Conservation (phyloP, 2,329 filamentous ascomycete species). For the Fusarium nelsonii region DNA sequence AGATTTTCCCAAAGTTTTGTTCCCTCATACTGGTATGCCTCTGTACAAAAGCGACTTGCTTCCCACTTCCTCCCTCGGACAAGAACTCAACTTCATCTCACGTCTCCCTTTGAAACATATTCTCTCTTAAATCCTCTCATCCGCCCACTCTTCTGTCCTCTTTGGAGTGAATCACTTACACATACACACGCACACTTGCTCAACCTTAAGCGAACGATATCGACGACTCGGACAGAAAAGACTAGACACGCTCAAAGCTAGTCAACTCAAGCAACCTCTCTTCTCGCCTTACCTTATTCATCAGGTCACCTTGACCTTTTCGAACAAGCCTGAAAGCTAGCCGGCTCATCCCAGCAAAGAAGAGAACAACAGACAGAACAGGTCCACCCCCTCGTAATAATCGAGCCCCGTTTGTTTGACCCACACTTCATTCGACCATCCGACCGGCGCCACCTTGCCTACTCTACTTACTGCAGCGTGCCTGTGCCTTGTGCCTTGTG, state of each 20-base stretch:
- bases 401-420: slow-evolving; percentile 46
- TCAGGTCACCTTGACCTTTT: slow-evolving; percentile 38
- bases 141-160: slow-evolving; percentile 9
- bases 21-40: slow-evolving; percentile 18
- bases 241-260: slow-evolving; percentile 20
- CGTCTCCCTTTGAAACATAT: slow-evolving; percentile 38
- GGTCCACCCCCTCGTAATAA: slow-evolving; percentile 37
- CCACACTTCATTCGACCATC: slow-evolving; percentile 46
- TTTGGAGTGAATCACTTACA: slow-evolving; percentile 40
- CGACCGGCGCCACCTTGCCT: slow-evolving; percentile 45
- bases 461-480: slow-evolving; percentile 39
- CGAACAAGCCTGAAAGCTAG: slow-evolving; percentile 19
- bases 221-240: slow-evolving; percentile 26
- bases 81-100: slow-evolving; percentile 40
- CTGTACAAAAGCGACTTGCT: slow-evolving; percentile 45
- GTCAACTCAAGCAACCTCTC: slow-evolving; percentile 13
- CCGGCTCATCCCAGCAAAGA: slow-evolving; percentile 9
- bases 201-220: slow-evolving; percentile 33
- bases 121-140: slow-evolving; percentile 29
- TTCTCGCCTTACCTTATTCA: slow-evolving; percentile 28
- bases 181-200: slow-evolving; percentile 25
- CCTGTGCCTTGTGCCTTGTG: slow-evolving; percentile 44
- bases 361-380: slow-evolving; percentile 15
- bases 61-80: slow-evolving; percentile 39
- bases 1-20: slow-evolving; percentile 31